These are phyloP conservation scores for Exsudoporus floridanus DNA, from an alignment of 1,284 basidiomycete species.

Conservation along the genomic window DNA sequence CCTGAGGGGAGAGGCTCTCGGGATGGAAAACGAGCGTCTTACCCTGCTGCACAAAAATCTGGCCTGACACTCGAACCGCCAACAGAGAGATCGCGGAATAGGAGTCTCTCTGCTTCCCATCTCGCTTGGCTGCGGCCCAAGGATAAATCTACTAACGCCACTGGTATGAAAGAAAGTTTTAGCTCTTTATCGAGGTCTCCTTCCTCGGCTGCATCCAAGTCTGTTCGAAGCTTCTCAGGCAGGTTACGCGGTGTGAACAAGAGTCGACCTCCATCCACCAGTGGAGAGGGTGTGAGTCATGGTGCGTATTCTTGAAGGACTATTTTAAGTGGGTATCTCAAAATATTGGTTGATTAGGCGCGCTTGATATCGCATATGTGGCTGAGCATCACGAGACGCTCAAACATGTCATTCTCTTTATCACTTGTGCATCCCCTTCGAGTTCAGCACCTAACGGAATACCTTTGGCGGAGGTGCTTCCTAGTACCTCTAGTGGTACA, in stretches of 20 bases:
- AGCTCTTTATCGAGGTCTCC: conserved; percentile 9
- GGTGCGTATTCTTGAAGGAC: conserved; percentile 18
- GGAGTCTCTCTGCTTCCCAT: conserved; percentile 72
- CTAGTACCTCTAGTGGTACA: conserved; percentile 39
- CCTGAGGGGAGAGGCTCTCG: conserved; percentile 6
- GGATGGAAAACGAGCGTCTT: conserved; percentile 28
- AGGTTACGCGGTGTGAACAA: conserved; percentile 25
- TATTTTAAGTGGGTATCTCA: conserved; percentile 1
- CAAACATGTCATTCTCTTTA: conserved; percentile 69
- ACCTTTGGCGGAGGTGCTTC: conserved; percentile 58
- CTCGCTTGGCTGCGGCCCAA: conserved; percentile 59
- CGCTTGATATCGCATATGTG: conserved; percentile 66
- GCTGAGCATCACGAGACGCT: conserved; percentile 85
- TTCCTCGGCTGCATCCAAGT: conserved; percentile 14
- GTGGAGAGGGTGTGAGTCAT: conserved; percentile 8
- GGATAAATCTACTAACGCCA: conserved; percentile 15
- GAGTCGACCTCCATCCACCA: conserved; percentile 18
- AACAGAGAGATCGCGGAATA: conserved; percentile 45
- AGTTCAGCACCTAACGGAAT: conserved; percentile 15
- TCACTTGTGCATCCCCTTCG: conserved; percentile 31
- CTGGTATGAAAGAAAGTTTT: conserved; percentile 13
- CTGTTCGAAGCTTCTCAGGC: conserved; percentile 21
- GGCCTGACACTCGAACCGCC: conserved; percentile 16
- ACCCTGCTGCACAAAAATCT: conserved; percentile 6
- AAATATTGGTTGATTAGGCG: conserved; percentile 25